Evolutionary conservation across 257 asterid species (phyloP).

Genomic region (Verbena officinalis): DNA sequence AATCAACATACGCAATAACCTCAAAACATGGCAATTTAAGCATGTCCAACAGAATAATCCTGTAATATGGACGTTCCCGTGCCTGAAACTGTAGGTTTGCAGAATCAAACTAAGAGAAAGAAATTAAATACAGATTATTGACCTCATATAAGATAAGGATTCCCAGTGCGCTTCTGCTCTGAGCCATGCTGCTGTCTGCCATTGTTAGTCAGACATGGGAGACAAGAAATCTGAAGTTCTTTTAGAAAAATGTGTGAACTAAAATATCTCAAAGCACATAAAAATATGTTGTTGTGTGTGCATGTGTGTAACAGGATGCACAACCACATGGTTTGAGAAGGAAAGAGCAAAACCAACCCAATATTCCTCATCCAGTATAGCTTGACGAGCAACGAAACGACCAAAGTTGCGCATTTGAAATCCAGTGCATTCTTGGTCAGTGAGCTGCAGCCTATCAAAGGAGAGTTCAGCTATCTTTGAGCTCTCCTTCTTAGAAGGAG

Average conservation of each 20-base stretch:
- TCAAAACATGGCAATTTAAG: not conserved
- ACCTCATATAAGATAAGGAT: constrained; percentile 78
- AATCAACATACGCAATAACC: constrained; percentile 26
- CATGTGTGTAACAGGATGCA: not conserved
- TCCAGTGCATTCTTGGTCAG: constrained; percentile 65
- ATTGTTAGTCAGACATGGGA: constrained; percentile 54
- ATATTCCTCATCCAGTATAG: constrained; percentile 85
- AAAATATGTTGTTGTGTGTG: not conserved
- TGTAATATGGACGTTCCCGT: constrained; percentile 1
- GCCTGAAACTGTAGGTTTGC: constrained; percentile 11
- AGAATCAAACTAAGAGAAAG: constrained; percentile 19
- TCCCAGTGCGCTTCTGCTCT: constrained; percentile 99
- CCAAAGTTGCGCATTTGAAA: constrained; percentile 62
- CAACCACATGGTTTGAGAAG: constrained; percentile 13
- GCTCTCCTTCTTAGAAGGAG: constrained; percentile 49
- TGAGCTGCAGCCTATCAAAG: constrained; percentile 71
- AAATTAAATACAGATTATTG: constrained; percentile 29
- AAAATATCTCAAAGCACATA: not conserved
- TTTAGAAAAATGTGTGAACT: constrained; percentile 40
- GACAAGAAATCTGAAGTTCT: constrained; percentile 45
- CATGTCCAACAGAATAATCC: constrained; percentile 4
- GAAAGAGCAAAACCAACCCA: constrained; percentile 73
- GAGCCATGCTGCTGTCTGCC: constrained; percentile 97
- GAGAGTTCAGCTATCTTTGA: constrained; percentile 64
- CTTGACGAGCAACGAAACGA: constrained; percentile 86